phyloP scores from a whole-genome alignment of 495 filamentous ascomycete genomes.

The Podospora conica region DNA sequence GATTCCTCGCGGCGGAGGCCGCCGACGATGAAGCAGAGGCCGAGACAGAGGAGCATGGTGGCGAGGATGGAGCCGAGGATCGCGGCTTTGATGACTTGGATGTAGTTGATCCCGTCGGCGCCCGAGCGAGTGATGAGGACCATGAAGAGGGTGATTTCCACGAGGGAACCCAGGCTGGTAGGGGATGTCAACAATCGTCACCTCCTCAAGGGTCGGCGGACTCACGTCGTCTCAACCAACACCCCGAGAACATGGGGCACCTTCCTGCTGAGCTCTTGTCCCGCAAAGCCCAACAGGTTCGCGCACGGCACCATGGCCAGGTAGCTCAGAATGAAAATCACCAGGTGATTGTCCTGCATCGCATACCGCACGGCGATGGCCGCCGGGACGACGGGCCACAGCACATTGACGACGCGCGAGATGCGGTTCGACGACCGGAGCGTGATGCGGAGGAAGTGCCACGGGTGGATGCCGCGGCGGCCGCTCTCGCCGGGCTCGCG shows the following conservation, averaged over 20 bases:
- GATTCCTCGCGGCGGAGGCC: slow-evolving; percentile 61
- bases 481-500: slow-evolving; percentile 38
- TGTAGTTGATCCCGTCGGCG: slow-evolving; percentile 31
- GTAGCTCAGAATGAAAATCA: slow-evolving; percentile 40
- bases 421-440: slow-evolving; percentile 37
- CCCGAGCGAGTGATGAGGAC: slow-evolving; percentile 46
- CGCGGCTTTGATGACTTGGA: slow-evolving; percentile 61
- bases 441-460: slow-evolving; percentile 36
- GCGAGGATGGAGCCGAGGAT: slow-evolving; percentile 33
- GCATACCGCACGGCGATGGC: slow-evolving; percentile 43
- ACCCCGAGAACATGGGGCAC: slow-evolving; percentile 72
- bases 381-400: slow-evolving; percentile 51
- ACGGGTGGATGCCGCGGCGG: slow-evolving; percentile 39
- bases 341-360: slow-evolving; percentile 39
- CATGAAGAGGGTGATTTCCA: slow-evolving; percentile 82
- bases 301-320: slow-evolving; percentile 78
- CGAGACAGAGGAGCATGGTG: slow-evolving; percentile 37
- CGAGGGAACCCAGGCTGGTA: slow-evolving; percentile 56
- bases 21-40: slow-evolving; percentile 60
- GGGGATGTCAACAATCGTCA: background rate
- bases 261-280: slow-evolving; percentile 73
- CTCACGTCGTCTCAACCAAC: slow-evolving; percentile 62
- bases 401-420: slow-evolving; percentile 41
- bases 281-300: slow-evolving; percentile 81
- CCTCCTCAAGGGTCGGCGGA: background rate